Evolutionary conservation across 352 stramenopile genomes (phyloP), one percentile per base, ranked within the genome.

Genomic region (Pythium rhizo-oryzae): DNA sequence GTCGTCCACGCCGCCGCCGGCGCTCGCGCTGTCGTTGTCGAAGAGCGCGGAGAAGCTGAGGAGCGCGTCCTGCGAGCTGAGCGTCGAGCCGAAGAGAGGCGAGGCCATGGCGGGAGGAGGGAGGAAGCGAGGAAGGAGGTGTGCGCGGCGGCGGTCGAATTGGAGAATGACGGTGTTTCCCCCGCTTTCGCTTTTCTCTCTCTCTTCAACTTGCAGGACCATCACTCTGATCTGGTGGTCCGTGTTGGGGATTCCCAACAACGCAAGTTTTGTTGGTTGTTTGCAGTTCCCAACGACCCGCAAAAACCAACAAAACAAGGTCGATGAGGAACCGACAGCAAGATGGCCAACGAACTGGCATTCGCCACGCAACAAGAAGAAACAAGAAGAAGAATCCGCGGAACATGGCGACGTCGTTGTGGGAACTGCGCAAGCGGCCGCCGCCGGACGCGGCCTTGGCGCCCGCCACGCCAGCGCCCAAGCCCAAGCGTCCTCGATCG

Each of bases 121-220:
- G 53, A 24, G 24, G 47, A 43, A n/a, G 15, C 24, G n/a, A 24
- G 58, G 16, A 30, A 33, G 16, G 7, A 51, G 46, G 46, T 54
- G n/a, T 49, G 33, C 4, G 28, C 11, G 24, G 30, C 51, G 37
- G 24, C 23, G n/a, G 25, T 41, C 8, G 16, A 35, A 1, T 44
- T 21, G 30, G 56, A 43, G 28, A 33, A 33, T 33, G 28, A 33
- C 28, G 28, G 28, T 33, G 28, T 33, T 33, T 33, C n/a, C n/a
- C n/a, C 28, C 28, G 28, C 6, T 33, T 6, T 33, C 28, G 2
- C 28, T 33, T 33, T 33, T 6, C 28, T 33, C 28, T 33, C 28
- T 33, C 28, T 60, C 64, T 65, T 60, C 64, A 70, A 70, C 23
- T 61, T 70, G 33, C 18, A 62, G 9, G 64, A 70, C 64, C 64